Evolutionary conservation across 768 basidiomycete species (phyloP).

Genomic region (Symmetrospora coprosmae): DNA sequence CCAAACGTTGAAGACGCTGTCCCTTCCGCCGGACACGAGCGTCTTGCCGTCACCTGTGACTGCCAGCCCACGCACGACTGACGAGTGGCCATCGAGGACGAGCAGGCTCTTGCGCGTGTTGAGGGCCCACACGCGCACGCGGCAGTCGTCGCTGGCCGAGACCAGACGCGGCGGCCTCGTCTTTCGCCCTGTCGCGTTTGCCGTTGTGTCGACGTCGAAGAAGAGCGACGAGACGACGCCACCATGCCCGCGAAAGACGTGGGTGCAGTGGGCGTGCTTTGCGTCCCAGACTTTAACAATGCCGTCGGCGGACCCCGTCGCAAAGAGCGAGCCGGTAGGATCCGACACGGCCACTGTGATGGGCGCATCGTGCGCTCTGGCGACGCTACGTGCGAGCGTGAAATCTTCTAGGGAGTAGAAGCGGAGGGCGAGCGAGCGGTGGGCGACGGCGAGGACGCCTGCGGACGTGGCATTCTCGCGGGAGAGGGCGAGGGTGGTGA

Average conservation of each 20-base stretch:
- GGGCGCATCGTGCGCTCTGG: conserved; percentile 81
- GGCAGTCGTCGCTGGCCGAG: conserved; percentile 81
- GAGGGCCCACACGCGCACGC: conserved; percentile 82
- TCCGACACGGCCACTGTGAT: conserved; percentile 75
- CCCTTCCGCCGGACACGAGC: conserved; percentile 80
- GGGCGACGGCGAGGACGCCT: conserved; percentile 54
- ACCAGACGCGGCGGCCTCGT: conserved; percentile 44
- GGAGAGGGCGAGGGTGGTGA: conserved; percentile 70
- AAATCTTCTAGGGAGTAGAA: conserved; percentile 60
- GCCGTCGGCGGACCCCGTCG: conserved; percentile 91
- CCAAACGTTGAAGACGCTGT: conserved; percentile 87
- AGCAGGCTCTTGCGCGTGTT: conserved; percentile 55
- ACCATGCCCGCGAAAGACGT: conserved; percentile 89
- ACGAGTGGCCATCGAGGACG: conserved; percentile 87
- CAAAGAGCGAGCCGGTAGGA: conserved; percentile 75
- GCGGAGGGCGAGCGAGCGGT: conserved; percentile 62
- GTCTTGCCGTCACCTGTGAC: conserved; percentile 72
- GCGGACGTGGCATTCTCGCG: conserved; percentile 44
- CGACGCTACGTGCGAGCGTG: conserved; percentile 41
- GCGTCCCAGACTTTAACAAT: conserved; percentile 96
- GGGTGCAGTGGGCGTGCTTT: conserved; percentile 70
- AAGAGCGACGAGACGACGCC: conserved; percentile 85
- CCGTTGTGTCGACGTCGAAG: conserved; percentile 57
- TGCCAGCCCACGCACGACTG: conserved; percentile 80
- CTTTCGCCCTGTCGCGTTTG: conserved; percentile 35